Evolutionary conservation across 768 basidiomycete species (phyloP).

Genomic region (Antrodiella citrinella): DNA sequence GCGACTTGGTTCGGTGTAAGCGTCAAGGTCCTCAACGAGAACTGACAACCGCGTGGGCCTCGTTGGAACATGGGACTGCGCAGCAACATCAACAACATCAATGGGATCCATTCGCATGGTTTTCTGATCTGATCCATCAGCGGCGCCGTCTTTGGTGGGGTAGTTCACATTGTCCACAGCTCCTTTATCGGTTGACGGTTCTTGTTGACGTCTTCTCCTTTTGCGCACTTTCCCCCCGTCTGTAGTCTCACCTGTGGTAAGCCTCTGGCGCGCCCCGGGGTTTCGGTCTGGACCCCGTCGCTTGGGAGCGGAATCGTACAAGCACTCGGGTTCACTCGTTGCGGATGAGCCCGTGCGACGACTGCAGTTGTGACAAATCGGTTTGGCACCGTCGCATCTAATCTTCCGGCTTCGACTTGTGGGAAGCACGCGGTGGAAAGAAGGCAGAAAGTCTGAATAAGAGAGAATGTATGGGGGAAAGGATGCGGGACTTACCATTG

Average conservation of each 20-base stretch:
- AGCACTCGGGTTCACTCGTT: constrained; percentile 27
- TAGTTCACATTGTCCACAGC: background rate
- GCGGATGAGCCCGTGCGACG: constrained; percentile 27
- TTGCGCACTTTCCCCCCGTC: constrained; percentile 22
- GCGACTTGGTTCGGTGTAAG: background rate
- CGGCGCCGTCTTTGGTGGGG: background rate
- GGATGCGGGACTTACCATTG: constrained; percentile 49
- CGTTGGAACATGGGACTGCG: background rate
- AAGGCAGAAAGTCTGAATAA: constrained; percentile 2
- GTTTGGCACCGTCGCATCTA: constrained; percentile 76
- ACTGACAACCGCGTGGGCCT: background rate
- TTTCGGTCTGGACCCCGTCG: constrained; percentile 74
- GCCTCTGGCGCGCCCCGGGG: constrained; percentile 72
- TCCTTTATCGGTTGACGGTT: background rate
- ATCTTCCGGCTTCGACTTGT: constrained; percentile 69
- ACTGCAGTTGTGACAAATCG: constrained; percentile 65
- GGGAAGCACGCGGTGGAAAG: constrained; percentile 1
- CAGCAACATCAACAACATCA: background rate
- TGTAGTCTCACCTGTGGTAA: constrained; percentile 30
- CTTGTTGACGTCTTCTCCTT: constrained; percentile 4
- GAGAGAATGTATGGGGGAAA: background rate
- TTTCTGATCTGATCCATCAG: background rate
- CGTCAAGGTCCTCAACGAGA: background rate
- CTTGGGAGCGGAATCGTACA: constrained; percentile 65
- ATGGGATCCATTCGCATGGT: constrained; percentile 1